phyloP scores from a whole-genome alignment of 2,329 filamentous ascomycete species.

The Fusarium graminum region DNA sequence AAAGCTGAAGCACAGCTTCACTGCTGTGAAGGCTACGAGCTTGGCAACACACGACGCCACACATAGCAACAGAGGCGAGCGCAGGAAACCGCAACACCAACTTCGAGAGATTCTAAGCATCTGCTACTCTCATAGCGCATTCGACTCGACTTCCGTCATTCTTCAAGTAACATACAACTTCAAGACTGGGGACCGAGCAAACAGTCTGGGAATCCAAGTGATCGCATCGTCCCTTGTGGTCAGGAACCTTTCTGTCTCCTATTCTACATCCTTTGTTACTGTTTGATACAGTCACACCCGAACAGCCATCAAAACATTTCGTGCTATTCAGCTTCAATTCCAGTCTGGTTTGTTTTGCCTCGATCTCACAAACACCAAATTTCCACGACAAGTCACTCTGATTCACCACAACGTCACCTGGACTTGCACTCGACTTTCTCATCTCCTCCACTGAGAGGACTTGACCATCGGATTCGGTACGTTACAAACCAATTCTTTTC shows the following conservation, averaged over 20 bases:
- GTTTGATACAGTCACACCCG: slow-evolving; percentile 45
- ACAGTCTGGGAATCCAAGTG: slow-evolving; percentile 2
- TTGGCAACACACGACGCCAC: slow-evolving; percentile 16
- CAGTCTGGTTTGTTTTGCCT: slow-evolving; percentile 30
- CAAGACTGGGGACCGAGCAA: neutral
- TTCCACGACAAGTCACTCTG: slow-evolving; percentile 33
- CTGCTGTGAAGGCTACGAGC: slow-evolving; percentile 20
- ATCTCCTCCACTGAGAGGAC: slow-evolving; percentile 16
- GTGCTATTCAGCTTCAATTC: slow-evolving; percentile 31
- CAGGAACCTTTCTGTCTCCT: slow-evolving; percentile 28
- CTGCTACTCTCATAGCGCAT: neutral
- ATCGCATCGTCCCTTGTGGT: slow-evolving; percentile 18
- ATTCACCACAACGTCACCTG: slow-evolving; percentile 37
- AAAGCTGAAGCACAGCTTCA: slow-evolving; percentile 32
- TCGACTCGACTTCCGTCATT: neutral
- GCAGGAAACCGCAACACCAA: slow-evolving; percentile 17
- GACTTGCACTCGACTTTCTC: slow-evolving; percentile 27
- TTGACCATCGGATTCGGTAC: slow-evolving; percentile 33
- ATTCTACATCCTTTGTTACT: slow-evolving; percentile 18
- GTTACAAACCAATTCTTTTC: slow-evolving; percentile 29
- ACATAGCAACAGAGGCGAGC: slow-evolving; percentile 6
- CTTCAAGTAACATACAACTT: slow-evolving; percentile 6
- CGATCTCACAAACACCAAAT: slow-evolving; percentile 32
- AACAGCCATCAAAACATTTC: slow-evolving; percentile 12
- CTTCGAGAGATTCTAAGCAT: slow-evolving; percentile 8